Percentiles rank a stretch among this genome's conserved stretches.
These are phyloP conservation scores for Furcasterigmium sp. DNA, from an alignment of 2,329 filamentous ascomycete genomes.

Conservation along the genomic window DNA sequence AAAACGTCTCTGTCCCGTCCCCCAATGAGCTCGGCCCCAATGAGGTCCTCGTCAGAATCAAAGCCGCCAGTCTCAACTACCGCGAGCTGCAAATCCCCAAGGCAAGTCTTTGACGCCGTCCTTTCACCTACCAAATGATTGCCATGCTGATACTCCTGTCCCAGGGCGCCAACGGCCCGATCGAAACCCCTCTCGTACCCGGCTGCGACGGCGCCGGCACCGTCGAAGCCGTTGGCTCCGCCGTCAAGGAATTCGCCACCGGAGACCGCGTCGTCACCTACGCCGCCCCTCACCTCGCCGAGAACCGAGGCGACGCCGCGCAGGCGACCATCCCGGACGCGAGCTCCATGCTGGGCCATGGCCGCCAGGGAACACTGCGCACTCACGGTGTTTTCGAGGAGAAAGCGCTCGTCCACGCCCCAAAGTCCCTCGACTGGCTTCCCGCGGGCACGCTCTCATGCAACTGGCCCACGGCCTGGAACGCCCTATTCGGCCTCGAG, in stretches of 20 bases:
- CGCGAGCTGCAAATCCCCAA: slow-evolving; percentile 3
- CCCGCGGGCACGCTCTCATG: slow-evolving; percentile 41
- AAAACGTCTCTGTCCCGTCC: slow-evolving; percentile 9
- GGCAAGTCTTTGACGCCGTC: not conserved
- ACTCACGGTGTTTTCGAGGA: slow-evolving; percentile 54
- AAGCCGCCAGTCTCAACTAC: slow-evolving; percentile 2
- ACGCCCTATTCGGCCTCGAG: slow-evolving; percentile 41
- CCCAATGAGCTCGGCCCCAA: not conserved
- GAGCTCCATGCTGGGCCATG: slow-evolving; percentile 48
- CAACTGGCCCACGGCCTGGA: slow-evolving; percentile 46
- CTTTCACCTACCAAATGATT: too few species aligned
- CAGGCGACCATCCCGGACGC: slow-evolving; percentile 18
- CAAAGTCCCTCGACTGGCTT: slow-evolving; percentile 31
- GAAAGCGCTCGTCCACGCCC: slow-evolving; percentile 48
- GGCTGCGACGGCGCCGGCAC: slow-evolving; percentile 1
- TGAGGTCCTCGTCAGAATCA: slow-evolving; percentile 1
- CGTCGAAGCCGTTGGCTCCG: not conserved
- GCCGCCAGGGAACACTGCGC: slow-evolving; percentile 50
- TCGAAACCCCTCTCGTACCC: not conserved
- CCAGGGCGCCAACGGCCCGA: too few species aligned
- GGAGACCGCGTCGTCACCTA: slow-evolving; percentile 3
- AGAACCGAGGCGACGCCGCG: not conserved
- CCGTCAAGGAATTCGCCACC: not conserved
- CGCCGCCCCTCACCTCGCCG: not conserved
- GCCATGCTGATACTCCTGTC: too few species aligned